phyloP scores from a whole-genome alignment of 1,139 yeast species.

The Saccharomyces hybrid region DNA sequence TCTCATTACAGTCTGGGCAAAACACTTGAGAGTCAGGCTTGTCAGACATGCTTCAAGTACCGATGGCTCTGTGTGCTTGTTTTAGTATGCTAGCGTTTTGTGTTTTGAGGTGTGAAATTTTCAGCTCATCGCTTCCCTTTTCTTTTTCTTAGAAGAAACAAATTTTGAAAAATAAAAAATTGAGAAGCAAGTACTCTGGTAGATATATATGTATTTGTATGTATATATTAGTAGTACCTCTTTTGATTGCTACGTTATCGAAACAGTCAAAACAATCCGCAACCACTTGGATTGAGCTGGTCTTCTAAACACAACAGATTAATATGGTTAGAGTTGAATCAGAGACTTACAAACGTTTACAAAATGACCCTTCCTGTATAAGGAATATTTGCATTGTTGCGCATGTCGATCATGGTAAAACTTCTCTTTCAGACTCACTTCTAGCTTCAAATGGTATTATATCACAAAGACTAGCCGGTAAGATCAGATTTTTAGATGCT shows the following conservation, averaged over 20 bases:
- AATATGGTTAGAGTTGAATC: conserved; percentile 41
- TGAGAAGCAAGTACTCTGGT: background rate
- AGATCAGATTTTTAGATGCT: conserved; percentile 84
- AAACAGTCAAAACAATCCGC: conserved; percentile 5
- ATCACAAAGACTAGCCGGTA: conserved; percentile 91
- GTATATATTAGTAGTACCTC: background rate
- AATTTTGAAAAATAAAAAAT: background rate
- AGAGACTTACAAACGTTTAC: conserved; percentile 58
- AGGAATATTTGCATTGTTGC: conserved; percentile 93
- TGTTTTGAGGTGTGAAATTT: background rate
- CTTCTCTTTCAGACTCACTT: conserved; percentile 86
- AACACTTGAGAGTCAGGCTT: background rate
- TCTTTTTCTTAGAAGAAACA: conserved; percentile 10
- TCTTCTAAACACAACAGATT: background rate
- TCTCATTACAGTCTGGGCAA: conserved; percentile 30
- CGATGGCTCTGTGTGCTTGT: background rate
- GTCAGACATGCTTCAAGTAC: background rate
- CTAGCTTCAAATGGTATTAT: conserved; percentile 94
- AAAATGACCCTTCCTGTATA: conserved; percentile 58
- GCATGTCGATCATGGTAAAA: conserved; percentile 98
- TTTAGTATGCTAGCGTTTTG: background rate
- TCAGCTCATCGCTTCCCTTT: conserved; percentile 6
- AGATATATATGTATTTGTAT: background rate
- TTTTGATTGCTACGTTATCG: conserved; percentile 5
- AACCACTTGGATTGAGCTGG: background rate